A percentile compares a stretch with the other conserved stretches of the same genome.
Evolutionary conservation across 2,329 filamentous ascomycete species (phyloP).

Genomic region (Hawksworthiomyces lignivorus): DNA sequence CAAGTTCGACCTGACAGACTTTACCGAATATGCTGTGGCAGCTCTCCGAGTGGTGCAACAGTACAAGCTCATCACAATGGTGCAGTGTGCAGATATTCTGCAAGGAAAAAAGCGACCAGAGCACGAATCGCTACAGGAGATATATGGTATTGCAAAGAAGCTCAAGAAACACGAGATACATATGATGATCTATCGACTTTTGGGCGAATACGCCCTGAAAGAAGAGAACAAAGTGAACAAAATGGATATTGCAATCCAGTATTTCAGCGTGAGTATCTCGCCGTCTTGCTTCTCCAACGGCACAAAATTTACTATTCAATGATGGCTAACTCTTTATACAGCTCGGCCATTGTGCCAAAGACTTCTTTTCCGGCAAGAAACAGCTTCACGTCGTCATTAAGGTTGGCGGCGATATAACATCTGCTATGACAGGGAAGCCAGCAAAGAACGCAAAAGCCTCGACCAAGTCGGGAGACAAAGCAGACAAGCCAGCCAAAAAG

Average conservation of each 20-base stretch:
- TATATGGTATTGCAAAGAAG: conserved; percentile 61
- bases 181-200: conserved; percentile 71
- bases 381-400: conserved; percentile 36
- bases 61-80: conserved; percentile 57
- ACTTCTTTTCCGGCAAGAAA: conserved; percentile 36
- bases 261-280: conserved; percentile 52
- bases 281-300: conserved; percentile 12
- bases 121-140: conserved; percentile 42
- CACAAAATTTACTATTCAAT: neutral
- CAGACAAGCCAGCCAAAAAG: conserved; percentile 12
- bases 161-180: conserved; percentile 72
- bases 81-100: conserved; percentile 78
- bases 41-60: conserved; percentile 62
- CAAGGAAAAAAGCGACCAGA: conserved; percentile 60
- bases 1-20: conserved; percentile 66
- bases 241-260: conserved; percentile 64
- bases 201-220: conserved; percentile 63
- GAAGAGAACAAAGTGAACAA: conserved; percentile 63
- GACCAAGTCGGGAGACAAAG: conserved; percentile 1
- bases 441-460: conserved; percentile 1
- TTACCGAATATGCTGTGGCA: conserved; percentile 64
- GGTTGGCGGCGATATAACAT: conserved; percentile 20
- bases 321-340: too few species aligned
- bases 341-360: conserved; percentile 33
- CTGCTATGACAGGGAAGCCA: neutral